Conservation (phyloP, 495 filamentous ascomycete species). For the Lasiosphaeria hispida region DNA sequence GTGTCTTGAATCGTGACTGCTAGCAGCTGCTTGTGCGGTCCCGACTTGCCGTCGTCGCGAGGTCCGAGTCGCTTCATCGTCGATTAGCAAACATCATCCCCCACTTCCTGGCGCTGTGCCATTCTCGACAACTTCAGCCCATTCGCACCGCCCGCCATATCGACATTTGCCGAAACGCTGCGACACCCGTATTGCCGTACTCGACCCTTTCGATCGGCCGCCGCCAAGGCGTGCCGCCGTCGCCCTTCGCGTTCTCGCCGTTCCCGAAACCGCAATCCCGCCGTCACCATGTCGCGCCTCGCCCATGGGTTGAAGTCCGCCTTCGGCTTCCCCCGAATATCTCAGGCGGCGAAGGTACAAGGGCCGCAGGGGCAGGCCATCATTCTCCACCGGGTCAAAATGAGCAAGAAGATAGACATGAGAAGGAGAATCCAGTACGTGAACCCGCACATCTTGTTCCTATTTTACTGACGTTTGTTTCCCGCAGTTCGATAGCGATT, state of each 20-base stretch:
- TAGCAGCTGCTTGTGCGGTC: no score
- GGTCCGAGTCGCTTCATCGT: no score
- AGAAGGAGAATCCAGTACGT: constrained; percentile 4
- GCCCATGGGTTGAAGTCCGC: constrained; percentile 27
- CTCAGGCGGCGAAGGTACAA: constrained; percentile 10
- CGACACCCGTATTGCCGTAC: not conserved
- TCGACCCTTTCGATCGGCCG: constrained; percentile 26
- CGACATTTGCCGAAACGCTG: not conserved
- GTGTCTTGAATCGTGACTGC: no score
- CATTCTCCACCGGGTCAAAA: constrained; percentile 36
- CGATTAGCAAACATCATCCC: no score
- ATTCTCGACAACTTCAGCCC: no score
- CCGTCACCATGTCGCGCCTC: constrained; percentile 36
- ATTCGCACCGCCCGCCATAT: not conserved
- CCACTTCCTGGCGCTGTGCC: no score
- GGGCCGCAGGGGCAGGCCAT: constrained; percentile 19
- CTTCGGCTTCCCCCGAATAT: constrained; percentile 14
- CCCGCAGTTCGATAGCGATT: not conserved
- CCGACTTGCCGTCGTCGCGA: no score
- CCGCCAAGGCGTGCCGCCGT: constrained; percentile 34
- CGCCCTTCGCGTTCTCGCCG: not conserved
- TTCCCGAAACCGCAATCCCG: not conserved
- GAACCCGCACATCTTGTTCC: not conserved
- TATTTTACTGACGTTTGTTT: not conserved
- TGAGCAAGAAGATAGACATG: constrained; percentile 19